Evolutionary conservation across 192 early-diverging fungal genomes (phyloP).

Genomic region (Powellomyces hirtus): DNA sequence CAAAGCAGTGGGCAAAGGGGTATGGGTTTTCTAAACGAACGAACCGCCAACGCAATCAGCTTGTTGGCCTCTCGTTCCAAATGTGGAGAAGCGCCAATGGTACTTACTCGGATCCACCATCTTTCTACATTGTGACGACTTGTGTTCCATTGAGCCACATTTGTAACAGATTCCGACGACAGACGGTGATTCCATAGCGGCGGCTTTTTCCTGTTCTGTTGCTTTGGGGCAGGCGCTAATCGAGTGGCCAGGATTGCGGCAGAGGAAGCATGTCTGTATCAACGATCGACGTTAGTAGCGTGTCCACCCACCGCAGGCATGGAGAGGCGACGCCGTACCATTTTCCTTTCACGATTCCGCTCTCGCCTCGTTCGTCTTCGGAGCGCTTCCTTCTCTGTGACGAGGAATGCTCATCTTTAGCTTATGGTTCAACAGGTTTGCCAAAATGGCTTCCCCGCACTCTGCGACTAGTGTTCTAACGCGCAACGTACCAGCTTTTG

Average conservation of each 20-base stretch:
- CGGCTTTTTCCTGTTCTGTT: slow-evolving; percentile 8
- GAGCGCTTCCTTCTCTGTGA: slow-evolving; percentile 36
- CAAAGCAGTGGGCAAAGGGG: slow-evolving; percentile 83
- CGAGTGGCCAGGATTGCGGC: slow-evolving; percentile 79
- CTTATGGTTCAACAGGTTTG: not conserved
- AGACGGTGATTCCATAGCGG: not conserved
- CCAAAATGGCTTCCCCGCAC: not conserved
- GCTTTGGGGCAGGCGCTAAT: slow-evolving; percentile 74
- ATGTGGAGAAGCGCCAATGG: no score
- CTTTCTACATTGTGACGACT: slow-evolving; percentile 71
- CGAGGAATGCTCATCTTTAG: no score
- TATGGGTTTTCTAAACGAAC: slow-evolving; percentile 43
- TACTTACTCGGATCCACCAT: slow-evolving; percentile 37
- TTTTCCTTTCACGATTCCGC: slow-evolving; percentile 38
- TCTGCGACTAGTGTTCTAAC: not conserved
- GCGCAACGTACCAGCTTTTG: slow-evolving; percentile 17
- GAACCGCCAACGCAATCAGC: no score
- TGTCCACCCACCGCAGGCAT: no score
- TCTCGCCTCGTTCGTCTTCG: slow-evolving; percentile 36
- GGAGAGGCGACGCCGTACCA: slow-evolving; percentile 32
- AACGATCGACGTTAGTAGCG: not conserved
- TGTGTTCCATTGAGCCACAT: slow-evolving; percentile 85
- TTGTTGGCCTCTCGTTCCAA: no score
- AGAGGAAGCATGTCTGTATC: slow-evolving; percentile 75
- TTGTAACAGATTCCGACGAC: slow-evolving; percentile 75